Evolutionary conservation across 164 flowering plant genomes (phyloP).

Genomic region (Cinnamomum chago): DNA sequence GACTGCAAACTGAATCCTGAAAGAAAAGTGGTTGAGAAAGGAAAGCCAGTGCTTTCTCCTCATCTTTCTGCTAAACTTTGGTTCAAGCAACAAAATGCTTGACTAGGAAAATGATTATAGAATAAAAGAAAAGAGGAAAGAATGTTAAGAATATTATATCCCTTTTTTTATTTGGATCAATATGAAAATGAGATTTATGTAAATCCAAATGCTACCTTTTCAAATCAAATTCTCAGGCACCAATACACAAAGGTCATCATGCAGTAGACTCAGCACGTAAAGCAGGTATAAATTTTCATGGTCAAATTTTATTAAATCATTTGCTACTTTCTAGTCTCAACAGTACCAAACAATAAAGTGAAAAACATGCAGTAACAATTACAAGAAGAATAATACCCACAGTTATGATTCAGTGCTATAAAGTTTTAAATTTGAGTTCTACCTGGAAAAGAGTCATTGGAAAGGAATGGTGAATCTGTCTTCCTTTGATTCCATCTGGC

Average conservation of each 20-base stretch:
- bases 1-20: background rate
- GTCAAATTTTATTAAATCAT: no score
- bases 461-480: constrained; percentile 88
- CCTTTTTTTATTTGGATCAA: no score
- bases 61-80: background rate
- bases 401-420: background rate
- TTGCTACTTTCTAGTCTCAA: no score
- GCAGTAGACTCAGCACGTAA: no score
- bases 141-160: no score
- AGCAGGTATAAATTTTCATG: no score
- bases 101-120: background rate
- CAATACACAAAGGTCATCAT: no score
- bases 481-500: constrained; percentile 91
- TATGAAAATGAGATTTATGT: no score
- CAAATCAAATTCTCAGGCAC: no score
- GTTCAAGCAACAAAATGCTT: background rate
- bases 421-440: background rate
- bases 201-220: no score
- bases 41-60: background rate
- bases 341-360: no score
- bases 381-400: background rate
- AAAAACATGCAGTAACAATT: background rate
- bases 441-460: constrained; percentile 97
- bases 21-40: background rate
- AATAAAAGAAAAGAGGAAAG: no score